Percentiles rank a stretch among this genome's conserved stretches.
Evolutionary conservation across 257 asterid genomes (phyloP).

Genomic region (Nyctanthes arbortristis): DNA sequence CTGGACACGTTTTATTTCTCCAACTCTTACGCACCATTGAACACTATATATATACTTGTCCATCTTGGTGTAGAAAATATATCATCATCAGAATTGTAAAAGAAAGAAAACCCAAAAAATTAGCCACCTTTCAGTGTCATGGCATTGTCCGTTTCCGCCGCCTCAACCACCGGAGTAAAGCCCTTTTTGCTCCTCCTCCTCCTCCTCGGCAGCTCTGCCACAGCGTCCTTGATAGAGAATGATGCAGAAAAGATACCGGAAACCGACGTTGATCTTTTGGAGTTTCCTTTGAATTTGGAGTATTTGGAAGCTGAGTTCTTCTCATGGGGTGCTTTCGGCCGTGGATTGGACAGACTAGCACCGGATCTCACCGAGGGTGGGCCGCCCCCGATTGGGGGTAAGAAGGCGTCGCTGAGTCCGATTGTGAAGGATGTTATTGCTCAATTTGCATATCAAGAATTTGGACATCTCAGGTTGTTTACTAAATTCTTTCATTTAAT

Average conservation of each 20-base stretch:
- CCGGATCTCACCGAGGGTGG: conserved; percentile 63
- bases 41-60: conserved; percentile 4
- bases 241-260: conserved; percentile 22
- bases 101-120: too few relatives aligned
- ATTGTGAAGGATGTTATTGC: conserved; percentile 49
- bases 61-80: background rate
- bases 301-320: conserved; percentile 83
- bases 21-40: background rate
- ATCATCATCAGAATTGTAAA: background rate
- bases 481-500: background rate
- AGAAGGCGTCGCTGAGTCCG: conserved; percentile 50
- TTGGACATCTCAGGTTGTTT: conserved; percentile 70
- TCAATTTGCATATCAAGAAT: conserved; percentile 85
- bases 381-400: conserved; percentile 61
- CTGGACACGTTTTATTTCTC: conserved; percentile 7
- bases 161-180: background rate
- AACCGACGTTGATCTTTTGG: conserved; percentile 54
- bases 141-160: background rate
- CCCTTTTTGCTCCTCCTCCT: conserved; percentile 10
- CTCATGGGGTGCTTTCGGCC: conserved; percentile 65
- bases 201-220: conserved; percentile 4
- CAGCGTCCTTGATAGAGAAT: background rate
- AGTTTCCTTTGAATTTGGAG: conserved; percentile 77
- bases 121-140: background rate
- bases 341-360: conserved; percentile 52